Evolutionary conservation across 768 basidiomycete genomes (phyloP).

Genomic region (Serendipita vermifera): DNA sequence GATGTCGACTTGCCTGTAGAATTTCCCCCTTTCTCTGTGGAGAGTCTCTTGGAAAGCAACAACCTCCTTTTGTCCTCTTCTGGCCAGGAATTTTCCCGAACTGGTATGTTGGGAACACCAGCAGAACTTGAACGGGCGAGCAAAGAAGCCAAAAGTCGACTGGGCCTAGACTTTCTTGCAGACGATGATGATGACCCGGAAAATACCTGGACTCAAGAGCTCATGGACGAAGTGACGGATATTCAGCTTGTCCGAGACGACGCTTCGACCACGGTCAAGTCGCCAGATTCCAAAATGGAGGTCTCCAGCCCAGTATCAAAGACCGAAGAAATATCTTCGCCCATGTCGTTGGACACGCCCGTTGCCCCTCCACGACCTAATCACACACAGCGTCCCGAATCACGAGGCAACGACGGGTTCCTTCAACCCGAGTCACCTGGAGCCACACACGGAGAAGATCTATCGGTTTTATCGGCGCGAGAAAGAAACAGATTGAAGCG

Average conservation of each 20-base stretch:
- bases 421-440: not conserved
- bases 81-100: conserved; percentile 76
- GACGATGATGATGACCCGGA: conserved; percentile 42
- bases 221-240: conserved; percentile 22
- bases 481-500: conserved; percentile 90
- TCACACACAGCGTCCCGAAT: conserved; percentile 14
- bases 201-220: conserved; percentile 76
- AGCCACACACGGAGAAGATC: not conserved
- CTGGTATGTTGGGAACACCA: conserved; percentile 56
- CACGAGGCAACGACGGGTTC: conserved; percentile 27
- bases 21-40: conserved; percentile 65
- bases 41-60: conserved; percentile 60
- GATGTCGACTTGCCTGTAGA: conserved; percentile 32
- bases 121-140: conserved; percentile 78
- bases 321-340: not conserved
- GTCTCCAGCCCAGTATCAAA: not conserved
- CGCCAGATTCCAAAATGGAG: not conserved
- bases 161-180: conserved; percentile 79
- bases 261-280: not conserved
- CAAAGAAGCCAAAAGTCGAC: conserved; percentile 75
- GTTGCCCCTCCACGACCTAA: conserved; percentile 31
- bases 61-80: conserved; percentile 79
- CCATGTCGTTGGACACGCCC: conserved; percentile 15
- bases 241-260: conserved; percentile 26
- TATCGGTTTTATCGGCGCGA: conserved; percentile 60